Conservation (phyloP, 2,329 filamentous ascomycete genomes). For the Magnaporthiopsis incrustans region DNA sequence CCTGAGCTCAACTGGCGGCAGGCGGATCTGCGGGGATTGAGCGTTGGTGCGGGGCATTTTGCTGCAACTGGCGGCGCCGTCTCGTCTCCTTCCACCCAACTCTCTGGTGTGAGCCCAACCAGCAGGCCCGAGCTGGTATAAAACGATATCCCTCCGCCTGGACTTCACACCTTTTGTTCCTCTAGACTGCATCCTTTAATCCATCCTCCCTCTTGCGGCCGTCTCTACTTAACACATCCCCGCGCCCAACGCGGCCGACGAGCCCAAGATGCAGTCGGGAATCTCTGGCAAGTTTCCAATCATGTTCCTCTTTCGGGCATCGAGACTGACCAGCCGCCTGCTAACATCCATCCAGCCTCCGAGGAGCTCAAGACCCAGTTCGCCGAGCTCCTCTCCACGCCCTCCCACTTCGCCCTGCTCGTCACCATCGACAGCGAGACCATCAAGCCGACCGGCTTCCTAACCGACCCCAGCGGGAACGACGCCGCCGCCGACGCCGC, state of each 20-base stretch:
- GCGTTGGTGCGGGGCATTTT: not conserved
- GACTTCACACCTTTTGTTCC: not conserved
- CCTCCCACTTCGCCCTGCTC: constrained; percentile 60
- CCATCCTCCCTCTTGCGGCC: not conserved
- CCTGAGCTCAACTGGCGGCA: no score
- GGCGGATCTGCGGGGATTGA: not conserved
- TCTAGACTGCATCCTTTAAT: not conserved
- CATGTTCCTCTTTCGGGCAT: not conserved
- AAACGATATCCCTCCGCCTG: not conserved
- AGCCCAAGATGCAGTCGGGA: constrained; percentile 63
- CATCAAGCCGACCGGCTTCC: constrained; percentile 50
- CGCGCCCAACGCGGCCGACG: not conserved
- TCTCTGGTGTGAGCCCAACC: not conserved
- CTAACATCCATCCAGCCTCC: constrained; percentile 47
- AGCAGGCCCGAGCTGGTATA: not conserved
- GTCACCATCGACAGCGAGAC: constrained; percentile 62
- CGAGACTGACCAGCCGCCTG: not conserved
- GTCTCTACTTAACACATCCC: not conserved
- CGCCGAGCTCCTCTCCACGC: constrained; percentile 55
- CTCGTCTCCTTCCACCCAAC: not conserved
- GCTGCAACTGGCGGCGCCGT: not conserved
- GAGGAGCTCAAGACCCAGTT: constrained; percentile 70
- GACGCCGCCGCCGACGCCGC: constrained; percentile 35
- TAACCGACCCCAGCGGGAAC: constrained; percentile 44
- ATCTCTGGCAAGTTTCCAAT: constrained; percentile 52